Conservation (phyloP, 345 rosid species). For the Carallia pectinifolia region DNA sequence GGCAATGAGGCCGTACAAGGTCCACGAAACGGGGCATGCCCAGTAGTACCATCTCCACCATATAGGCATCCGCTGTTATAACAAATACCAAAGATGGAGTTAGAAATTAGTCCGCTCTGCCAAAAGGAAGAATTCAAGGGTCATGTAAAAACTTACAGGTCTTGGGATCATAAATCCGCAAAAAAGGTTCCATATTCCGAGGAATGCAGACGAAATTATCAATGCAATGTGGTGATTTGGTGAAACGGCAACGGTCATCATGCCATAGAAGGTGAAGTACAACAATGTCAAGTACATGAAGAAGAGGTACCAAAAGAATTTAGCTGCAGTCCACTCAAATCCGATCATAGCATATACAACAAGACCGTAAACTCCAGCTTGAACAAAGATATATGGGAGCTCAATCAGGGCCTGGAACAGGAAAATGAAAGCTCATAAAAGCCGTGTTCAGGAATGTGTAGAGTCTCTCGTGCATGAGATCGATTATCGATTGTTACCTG, state of each 20-base stretch:
- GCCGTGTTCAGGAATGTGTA: no score
- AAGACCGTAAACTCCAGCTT: slow-evolving; percentile 47
- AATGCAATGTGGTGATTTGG: slow-evolving; percentile 60
- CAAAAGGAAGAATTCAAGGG: no score
- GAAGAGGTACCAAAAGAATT: slow-evolving; percentile 68
- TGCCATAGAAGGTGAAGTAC: slow-evolving; percentile 69
- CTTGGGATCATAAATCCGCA: slow-evolving; percentile 65
- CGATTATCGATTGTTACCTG: background rate
- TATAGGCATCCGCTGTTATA: slow-evolving; percentile 41
- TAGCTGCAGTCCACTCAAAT: slow-evolving; percentile 50
- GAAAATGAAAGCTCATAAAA: background rate
- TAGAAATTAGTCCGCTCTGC: background rate
- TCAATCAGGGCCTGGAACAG: slow-evolving; percentile 30
- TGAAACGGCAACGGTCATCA: slow-evolving; percentile 67
- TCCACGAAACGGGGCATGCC: slow-evolving; percentile 39
- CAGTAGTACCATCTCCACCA: slow-evolving; percentile 36
- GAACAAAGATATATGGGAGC: slow-evolving; percentile 52
- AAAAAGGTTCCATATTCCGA: slow-evolving; percentile 55
- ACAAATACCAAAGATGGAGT: background rate
- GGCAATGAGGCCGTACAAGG: slow-evolving; percentile 37
- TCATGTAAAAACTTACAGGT: slow-evolving; percentile 31
- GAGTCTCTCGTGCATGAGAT: background rate
- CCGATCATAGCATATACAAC: slow-evolving; percentile 66
- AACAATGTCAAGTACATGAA: slow-evolving; percentile 59
- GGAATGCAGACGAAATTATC: slow-evolving; percentile 52